These are phyloP conservation scores for Globisporangium paroecandrum DNA, from an alignment of 352 stramenopile species.

Conservation along the genomic window DNA sequence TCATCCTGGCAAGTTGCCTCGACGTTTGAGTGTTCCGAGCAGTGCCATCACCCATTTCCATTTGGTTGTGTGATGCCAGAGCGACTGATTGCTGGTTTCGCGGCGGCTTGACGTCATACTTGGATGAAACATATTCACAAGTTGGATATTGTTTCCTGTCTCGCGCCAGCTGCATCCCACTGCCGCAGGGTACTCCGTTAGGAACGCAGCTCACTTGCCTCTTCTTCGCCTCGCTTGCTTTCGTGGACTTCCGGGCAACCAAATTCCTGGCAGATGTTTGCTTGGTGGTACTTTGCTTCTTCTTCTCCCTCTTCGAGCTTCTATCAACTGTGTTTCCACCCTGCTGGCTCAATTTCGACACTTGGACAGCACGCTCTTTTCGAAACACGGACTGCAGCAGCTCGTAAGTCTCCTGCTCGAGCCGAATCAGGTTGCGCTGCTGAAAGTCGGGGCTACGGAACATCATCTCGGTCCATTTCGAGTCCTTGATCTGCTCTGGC, in stretches of 20 bases:
- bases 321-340: not conserved
- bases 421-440: slow-evolving; percentile 26
- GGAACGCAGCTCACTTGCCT: not conserved
- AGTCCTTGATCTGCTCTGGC: slow-evolving; percentile 15
- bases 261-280: slow-evolving; percentile 8
- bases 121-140: slow-evolving; percentile 14
- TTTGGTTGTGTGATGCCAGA: not conserved
- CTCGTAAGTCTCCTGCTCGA: slow-evolving; percentile 50
- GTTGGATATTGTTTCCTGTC: slow-evolving; percentile 25
- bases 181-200: slow-evolving; percentile 23
- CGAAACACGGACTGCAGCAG: slow-evolving; percentile 36
- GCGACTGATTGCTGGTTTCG: not conserved
- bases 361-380: slow-evolving; percentile 3
- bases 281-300: not conserved
- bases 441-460: slow-evolving; percentile 34
- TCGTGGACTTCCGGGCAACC: slow-evolving; percentile 3
- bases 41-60: not conserved
- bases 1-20: not conserved
- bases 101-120: not conserved
- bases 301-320: not conserved
- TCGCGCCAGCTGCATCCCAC: slow-evolving; percentile 34
- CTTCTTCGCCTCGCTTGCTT: slow-evolving; percentile 8
- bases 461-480: slow-evolving; percentile 49
- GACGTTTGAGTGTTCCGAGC: not conserved
- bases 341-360: not conserved